Evolutionary conservation across 176 grass and related monocot genomes (phyloP).

Genomic region (Zoysia japonica): DNA sequence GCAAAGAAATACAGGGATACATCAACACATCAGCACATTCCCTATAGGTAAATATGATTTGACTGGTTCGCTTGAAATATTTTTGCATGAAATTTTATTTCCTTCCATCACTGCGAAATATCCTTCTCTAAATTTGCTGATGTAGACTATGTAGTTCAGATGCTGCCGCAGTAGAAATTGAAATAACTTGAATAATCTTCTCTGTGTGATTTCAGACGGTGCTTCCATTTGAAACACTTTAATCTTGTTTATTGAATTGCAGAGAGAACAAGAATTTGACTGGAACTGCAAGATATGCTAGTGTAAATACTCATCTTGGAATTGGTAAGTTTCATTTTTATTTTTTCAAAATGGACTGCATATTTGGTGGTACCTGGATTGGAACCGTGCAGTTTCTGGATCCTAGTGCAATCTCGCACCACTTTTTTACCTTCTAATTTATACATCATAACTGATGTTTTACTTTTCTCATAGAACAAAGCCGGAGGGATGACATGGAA

Average conservation of each 20-base stretch:
- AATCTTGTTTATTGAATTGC: conserved; percentile 33
- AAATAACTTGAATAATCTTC: neutral
- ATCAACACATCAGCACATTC: conserved; percentile 79
- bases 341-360: neutral
- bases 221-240: neutral
- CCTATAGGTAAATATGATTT: conserved; percentile 61
- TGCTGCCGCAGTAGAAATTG: neutral
- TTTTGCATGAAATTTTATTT: neutral
- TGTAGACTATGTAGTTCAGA: neutral
- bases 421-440: neutral
- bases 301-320: conserved; percentile 91
- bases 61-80: neutral
- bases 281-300: conserved; percentile 90
- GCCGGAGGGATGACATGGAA: conserved; percentile 93
- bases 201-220: neutral
- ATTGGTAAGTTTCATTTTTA: conserved; percentile 53
- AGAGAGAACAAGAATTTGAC: conserved; percentile 91
- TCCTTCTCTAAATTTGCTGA: neutral
- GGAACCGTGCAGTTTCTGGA: neutral
- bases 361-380: neutral
- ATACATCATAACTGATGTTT: conserved; percentile 29
- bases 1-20: conserved; percentile 92
- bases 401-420: neutral
- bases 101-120: neutral
- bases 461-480: conserved; percentile 66